Evolutionary conservation across 2,329 filamentous ascomycete species (phyloP).

Genomic region (Aspergillus fumigatiaffinis): DNA sequence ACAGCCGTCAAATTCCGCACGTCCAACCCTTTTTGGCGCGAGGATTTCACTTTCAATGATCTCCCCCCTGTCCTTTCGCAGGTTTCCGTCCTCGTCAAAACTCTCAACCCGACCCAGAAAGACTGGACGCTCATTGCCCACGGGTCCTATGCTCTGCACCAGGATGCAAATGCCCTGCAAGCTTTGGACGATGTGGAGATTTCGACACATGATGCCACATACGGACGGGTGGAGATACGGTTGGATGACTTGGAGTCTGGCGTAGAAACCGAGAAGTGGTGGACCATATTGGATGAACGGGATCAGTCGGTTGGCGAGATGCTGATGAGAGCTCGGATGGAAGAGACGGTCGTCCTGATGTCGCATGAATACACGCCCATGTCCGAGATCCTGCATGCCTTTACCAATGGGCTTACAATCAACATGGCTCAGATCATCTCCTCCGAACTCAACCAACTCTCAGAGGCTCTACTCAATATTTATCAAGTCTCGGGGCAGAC

Average conservation of each 20-base stretch:
- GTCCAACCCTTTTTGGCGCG: slow-evolving; percentile 47
- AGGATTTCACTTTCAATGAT: slow-evolving; percentile 46
- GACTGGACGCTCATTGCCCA: slow-evolving; percentile 48
- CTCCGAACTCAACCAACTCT: slow-evolving; percentile 71
- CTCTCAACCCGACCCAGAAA: slow-evolving; percentile 45
- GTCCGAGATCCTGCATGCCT: slow-evolving; percentile 78
- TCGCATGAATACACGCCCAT: slow-evolving; percentile 79
- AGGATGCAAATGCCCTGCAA: slow-evolving; percentile 38
- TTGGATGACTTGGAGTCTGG: slow-evolving; percentile 73
- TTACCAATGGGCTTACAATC: slow-evolving; percentile 76
- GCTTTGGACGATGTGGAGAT: slow-evolving; percentile 46
- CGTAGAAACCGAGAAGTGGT: slow-evolving; percentile 83
- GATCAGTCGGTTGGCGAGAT: slow-evolving; percentile 77
- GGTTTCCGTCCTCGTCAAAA: slow-evolving; percentile 44
- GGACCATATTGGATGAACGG: slow-evolving; percentile 71
- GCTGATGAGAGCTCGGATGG: slow-evolving; percentile 75
- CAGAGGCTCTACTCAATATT: slow-evolving; percentile 86
- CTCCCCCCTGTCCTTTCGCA: slow-evolving; percentile 47
- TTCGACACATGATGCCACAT: slow-evolving; percentile 44
- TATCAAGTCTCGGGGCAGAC: slow-evolving; percentile 87
- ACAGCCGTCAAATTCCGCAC: slow-evolving; percentile 46
- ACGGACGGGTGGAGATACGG: slow-evolving; percentile 68
- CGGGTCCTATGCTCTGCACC: slow-evolving; percentile 40
- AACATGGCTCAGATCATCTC: slow-evolving; percentile 79
- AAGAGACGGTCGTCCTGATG: slow-evolving; percentile 86